Base-by-base conservation (phyloP, 495 filamentous ascomycete species). In the Hyphodiscus hymeniophilus region DNA sequence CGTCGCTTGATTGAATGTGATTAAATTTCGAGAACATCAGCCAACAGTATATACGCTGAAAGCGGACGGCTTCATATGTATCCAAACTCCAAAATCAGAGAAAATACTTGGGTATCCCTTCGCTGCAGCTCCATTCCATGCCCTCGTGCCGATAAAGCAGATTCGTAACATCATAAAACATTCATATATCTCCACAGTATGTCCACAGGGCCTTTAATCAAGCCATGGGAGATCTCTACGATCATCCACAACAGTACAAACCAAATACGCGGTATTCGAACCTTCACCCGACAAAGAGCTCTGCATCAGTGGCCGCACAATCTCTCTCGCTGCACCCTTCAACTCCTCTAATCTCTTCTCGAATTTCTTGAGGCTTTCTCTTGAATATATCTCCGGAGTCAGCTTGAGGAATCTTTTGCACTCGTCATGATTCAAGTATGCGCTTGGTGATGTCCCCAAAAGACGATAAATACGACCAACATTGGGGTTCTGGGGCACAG, bases 271-370 rank as follows among this genome's bases (percentile, higher is more conserved):
- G 1, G 52, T 50, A 13, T 52, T 48, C 13, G 64, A 66, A 13
- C 72, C 64, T 61, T 92, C 86, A 56, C 82, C 88, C 10, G 46
- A 26, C 13, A 59, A 43, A 23, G 16, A 21, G 34, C 52, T 47
- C 21, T 84, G 77, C 85, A 91, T 91, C 17, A 95, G 65, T 21
- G 89, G 87, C 44, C 82, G 80, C n/a, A 94, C 88, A 22, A 82
- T 75, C 52, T 94, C 87, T 23, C 81, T 75, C 21, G 89, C 89
- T 57, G 87, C 70, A 35, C 73, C 72, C 65, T 95, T 95, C 16
- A 95, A 69, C 65, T 94, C 89, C 36, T 95, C 89, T 57, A 94
- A 75, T 32, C 85, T 73, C 61, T 82, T 79, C 70, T 94, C 89
- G 51, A 95, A 94, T 39, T 80, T 73, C 48, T 84, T 80, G 23